Evolutionary conservation across 2,329 filamentous ascomycete genomes (phyloP).

Genomic region (Blastomyces gilchristii): DNA sequence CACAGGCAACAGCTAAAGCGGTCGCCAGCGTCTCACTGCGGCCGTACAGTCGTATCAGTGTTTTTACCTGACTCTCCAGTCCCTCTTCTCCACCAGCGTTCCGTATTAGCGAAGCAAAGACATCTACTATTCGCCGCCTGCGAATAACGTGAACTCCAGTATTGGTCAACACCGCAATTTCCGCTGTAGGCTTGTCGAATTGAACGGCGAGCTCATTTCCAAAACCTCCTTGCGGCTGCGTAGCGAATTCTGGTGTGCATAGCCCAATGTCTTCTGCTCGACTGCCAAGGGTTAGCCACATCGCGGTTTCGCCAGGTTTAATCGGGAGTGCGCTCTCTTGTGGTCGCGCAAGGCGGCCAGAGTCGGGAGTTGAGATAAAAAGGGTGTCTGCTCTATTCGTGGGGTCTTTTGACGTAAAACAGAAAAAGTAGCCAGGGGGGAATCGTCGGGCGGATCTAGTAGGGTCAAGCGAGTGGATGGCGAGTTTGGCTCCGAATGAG

Average conservation of each 20-base stretch:
- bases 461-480: constrained; percentile 36
- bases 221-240: constrained; percentile 62
- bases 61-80: constrained; percentile 68
- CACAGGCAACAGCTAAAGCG: constrained; percentile 86
- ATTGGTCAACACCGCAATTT: constrained; percentile 86
- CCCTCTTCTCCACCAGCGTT: constrained; percentile 61
- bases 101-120: constrained; percentile 74
- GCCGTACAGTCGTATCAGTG: constrained; percentile 77
- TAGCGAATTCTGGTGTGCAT: constrained; percentile 61
- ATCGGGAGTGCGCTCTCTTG: constrained; percentile 43
- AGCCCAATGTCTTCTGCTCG: constrained; percentile 69
- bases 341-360: constrained; percentile 62
- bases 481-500: constrained; percentile 40
- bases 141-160: constrained; percentile 80
- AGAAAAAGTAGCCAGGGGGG: constrained; percentile 83
- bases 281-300: constrained; percentile 66
- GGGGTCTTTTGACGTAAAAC: constrained; percentile 59
- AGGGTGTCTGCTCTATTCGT: constrained; percentile 54
- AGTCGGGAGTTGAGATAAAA: constrained; percentile 80
- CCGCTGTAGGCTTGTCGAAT: constrained; percentile 70
- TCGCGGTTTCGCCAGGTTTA: constrained; percentile 67
- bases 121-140: constrained; percentile 74
- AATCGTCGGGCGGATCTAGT: constrained; percentile 45
- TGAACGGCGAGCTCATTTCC: constrained; percentile 96
- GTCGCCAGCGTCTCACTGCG: constrained; percentile 81